phyloP scores from a whole-genome alignment of 495 filamentous ascomycete species.

The Saxophila tyrrhenica region DNA sequence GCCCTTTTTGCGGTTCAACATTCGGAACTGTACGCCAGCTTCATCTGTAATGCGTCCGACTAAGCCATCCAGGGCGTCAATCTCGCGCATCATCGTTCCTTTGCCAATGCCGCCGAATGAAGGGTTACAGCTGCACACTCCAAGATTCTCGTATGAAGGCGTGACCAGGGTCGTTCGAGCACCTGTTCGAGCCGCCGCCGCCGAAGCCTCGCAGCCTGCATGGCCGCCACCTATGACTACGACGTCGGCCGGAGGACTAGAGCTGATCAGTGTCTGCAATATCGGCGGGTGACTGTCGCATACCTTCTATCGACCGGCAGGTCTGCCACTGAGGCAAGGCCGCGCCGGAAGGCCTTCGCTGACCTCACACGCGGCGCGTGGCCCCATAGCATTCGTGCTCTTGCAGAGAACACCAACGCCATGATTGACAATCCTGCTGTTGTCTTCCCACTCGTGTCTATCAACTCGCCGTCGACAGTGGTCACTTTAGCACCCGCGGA shows the following conservation, averaged over 20 bases:
- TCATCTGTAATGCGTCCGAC: slow-evolving; percentile 85
- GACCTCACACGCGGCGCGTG: slow-evolving; percentile 34
- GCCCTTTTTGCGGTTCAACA: slow-evolving; percentile 80
- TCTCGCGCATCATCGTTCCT: slow-evolving; percentile 88
- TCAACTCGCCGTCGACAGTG: no score
- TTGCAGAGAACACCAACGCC: slow-evolving; percentile 10
- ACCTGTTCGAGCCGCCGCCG: slow-evolving; percentile 83
- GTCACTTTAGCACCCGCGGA: no score
- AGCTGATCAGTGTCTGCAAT: not conserved
- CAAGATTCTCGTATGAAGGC: slow-evolving; percentile 75
- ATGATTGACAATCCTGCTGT: not conserved
- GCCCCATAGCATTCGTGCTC: slow-evolving; percentile 28
- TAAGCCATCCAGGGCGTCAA: slow-evolving; percentile 90
- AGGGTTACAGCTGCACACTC: slow-evolving; percentile 94
- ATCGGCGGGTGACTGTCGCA: no score
- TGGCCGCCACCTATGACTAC: slow-evolving; percentile 93
- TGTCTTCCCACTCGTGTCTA: not conserved
- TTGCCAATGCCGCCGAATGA: slow-evolving; percentile 98
- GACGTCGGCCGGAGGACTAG: slow-evolving; percentile 49
- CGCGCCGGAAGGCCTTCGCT: slow-evolving; percentile 13
- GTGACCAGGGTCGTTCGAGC: slow-evolving; percentile 86
- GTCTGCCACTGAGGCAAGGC: slow-evolving; percentile 28
- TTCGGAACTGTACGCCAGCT: slow-evolving; percentile 80
- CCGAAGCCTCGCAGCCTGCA: slow-evolving; percentile 86
- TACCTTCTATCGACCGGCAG: slow-evolving; percentile 13